Evolutionary conservation across 2,329 filamentous ascomycete genomes (phyloP).

Genomic region (Amesomyces nigricolor): DNA sequence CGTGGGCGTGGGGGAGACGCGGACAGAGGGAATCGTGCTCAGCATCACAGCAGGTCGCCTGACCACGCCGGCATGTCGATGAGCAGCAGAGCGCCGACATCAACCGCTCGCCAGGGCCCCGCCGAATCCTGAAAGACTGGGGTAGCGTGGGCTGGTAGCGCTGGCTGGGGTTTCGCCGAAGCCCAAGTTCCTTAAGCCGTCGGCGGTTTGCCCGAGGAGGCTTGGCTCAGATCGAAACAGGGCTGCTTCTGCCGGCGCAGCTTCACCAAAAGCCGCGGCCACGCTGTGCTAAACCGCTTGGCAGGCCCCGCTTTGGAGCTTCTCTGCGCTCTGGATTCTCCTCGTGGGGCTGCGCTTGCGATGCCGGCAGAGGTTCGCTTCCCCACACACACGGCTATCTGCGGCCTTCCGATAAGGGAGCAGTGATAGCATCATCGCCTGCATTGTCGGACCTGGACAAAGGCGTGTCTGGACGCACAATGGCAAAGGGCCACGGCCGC

Average conservation of each 20-base stretch:
- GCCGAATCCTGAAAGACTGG: background rate
- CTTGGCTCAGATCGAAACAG: background rate
- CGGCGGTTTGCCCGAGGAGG: background rate
- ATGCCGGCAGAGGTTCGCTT: constrained; percentile 16
- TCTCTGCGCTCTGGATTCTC: background rate
- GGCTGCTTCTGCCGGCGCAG: background rate
- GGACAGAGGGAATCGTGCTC: background rate
- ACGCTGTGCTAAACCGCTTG: constrained; percentile 7
- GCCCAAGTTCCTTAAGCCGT: constrained; percentile 2
- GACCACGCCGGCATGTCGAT: constrained; percentile 1
- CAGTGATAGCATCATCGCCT: constrained; percentile 25
- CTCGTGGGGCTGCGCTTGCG: constrained; percentile 10
- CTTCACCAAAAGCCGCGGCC: background rate
- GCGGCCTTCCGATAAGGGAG: constrained; percentile 27
- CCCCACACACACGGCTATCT: constrained; percentile 25
- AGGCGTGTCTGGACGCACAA: constrained; percentile 13
- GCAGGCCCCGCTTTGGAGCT: constrained; percentile 12
- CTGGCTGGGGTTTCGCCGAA: background rate
- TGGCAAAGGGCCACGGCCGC: constrained; percentile 15
- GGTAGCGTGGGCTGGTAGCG: background rate
- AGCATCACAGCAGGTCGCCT: background rate
- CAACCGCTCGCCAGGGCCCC: constrained; percentile 13
- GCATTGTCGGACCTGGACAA: constrained; percentile 23
- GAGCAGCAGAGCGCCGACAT: constrained; percentile 17
- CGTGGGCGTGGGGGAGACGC: background rate